Conservation (phyloP, 1,284 basidiomycete genomes). For the Stygiomarasmius scandens region DNA sequence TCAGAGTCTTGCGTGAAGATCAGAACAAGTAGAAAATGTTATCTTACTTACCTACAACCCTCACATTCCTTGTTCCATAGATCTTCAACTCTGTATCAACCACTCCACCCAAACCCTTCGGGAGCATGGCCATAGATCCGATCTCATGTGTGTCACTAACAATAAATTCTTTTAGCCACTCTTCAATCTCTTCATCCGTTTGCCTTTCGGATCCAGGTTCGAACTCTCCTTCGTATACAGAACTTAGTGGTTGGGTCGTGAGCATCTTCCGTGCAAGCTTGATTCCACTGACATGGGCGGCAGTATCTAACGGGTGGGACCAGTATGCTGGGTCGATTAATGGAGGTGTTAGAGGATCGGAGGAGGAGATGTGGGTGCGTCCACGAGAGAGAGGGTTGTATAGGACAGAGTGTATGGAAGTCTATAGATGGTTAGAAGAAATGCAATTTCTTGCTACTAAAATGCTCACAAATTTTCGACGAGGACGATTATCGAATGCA, state of each 20-base stretch:
- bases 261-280: slow-evolving; percentile 28
- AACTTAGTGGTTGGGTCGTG: slow-evolving; percentile 23
- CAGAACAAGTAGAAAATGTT: not conserved
- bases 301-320: slow-evolving; percentile 28
- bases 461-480: slow-evolving; percentile 19
- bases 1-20: not conserved
- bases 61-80: slow-evolving; percentile 29
- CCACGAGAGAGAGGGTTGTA: slow-evolving; percentile 34
- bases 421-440: slow-evolving; percentile 8
- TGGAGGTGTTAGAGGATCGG: slow-evolving; percentile 21
- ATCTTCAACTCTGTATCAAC: slow-evolving; percentile 29
- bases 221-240: slow-evolving; percentile 27
- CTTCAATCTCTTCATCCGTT: slow-evolving; percentile 24
- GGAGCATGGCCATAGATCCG: slow-evolving; percentile 33
- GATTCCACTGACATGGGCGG: slow-evolving; percentile 25
- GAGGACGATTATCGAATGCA: slow-evolving; percentile 20
- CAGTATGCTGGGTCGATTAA: slow-evolving; percentile 31
- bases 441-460: not conserved
- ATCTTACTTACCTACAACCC: slow-evolving; percentile 26
- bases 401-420: slow-evolving; percentile 31
- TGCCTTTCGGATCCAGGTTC: slow-evolving; percentile 26
- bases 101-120: slow-evolving; percentile 29
- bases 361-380: slow-evolving; percentile 31
- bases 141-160: slow-evolving; percentile 33
- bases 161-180: slow-evolving; percentile 25